Conservation (phyloP, 2,329 filamentous ascomycete genomes). For the Fusarium armeniacum region DNA sequence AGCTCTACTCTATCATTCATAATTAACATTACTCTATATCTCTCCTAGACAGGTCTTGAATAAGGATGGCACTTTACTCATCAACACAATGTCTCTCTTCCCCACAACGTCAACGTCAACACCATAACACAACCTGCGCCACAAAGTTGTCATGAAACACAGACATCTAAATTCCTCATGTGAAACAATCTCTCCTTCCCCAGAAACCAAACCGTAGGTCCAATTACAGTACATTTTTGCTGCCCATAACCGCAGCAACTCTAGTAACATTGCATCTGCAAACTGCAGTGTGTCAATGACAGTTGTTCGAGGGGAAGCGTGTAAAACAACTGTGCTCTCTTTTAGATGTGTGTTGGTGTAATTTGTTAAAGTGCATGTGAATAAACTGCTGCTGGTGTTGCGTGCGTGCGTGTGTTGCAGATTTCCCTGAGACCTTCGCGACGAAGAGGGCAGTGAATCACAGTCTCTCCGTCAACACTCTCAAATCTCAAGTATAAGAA, state of each 20-base stretch:
- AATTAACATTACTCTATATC: neutral
- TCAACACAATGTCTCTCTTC: conserved; percentile 1
- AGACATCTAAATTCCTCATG: conserved; percentile 5
- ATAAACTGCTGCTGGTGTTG: conserved; percentile 2
- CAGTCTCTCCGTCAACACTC: conserved; percentile 9
- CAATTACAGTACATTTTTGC: conserved; percentile 19
- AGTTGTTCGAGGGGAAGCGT: conserved; percentile 4
- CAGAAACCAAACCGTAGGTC: conserved; percentile 3
- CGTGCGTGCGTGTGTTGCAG: neutral
- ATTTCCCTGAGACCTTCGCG: neutral
- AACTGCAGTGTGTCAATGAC: conserved; percentile 20
- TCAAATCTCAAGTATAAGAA: conserved; percentile 32
- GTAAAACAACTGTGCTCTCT: too few relatives aligned
- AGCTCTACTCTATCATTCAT: neutral
- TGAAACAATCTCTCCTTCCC: conserved; percentile 29
- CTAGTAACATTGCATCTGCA: conserved; percentile 8
- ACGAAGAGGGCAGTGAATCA: conserved; percentile 31
- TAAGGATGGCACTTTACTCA: neutral
- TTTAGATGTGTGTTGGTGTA: neutral
- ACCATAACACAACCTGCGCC: conserved; percentile 11
- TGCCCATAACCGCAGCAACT: conserved; percentile 10
- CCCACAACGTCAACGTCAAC: conserved; percentile 24
- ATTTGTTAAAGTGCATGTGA: conserved; percentile 7
- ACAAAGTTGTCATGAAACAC: conserved; percentile 23
- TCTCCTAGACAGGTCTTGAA: neutral